Conservation (phyloP, 1,284 basidiomycete species). For the Pterulicium gracile region DNA sequence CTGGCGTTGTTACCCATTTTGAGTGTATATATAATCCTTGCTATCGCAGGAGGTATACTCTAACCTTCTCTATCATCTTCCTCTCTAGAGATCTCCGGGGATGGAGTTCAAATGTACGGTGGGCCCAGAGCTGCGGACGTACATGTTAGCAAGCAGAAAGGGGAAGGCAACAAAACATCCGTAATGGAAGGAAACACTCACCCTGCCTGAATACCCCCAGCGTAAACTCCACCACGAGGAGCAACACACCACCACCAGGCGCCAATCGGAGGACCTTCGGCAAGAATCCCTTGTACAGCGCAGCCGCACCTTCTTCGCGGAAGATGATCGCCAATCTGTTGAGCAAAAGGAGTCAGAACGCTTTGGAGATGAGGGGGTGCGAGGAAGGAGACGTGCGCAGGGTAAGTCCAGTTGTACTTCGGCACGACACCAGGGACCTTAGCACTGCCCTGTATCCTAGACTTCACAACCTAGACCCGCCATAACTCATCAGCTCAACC, state of each 20-base stretch:
- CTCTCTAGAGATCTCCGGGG: too few relatives aligned
- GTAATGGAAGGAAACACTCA: not conserved
- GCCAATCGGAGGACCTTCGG: conserved; percentile 82
- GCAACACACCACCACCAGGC: conserved; percentile 89
- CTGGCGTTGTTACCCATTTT: too few relatives aligned
- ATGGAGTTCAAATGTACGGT: conserved; percentile 1
- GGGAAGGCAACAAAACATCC: not conserved
- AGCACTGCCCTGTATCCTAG: conserved; percentile 79
- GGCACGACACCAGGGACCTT: conserved; percentile 57
- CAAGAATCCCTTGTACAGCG: conserved; percentile 91
- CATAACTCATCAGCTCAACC: not conserved
- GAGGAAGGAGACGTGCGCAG: conserved; percentile 28
- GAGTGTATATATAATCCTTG: too few relatives aligned
- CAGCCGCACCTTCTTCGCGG: conserved; percentile 81
- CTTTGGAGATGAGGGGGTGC: not conserved
- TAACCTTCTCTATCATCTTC: too few relatives aligned
- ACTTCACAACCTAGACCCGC: conserved; percentile 93
- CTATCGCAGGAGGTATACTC: too few relatives aligned
- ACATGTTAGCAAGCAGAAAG: not conserved
- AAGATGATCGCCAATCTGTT: conserved; percentile 52
- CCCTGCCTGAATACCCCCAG: conserved; percentile 57
- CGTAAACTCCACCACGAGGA: conserved; percentile 86
- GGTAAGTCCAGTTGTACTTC: conserved; percentile 93
- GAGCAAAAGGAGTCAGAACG: conserved; percentile 26
- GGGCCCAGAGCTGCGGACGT: not conserved